Evolutionary conservation across 345 rosid species (phyloP), one percentile per base, ranked within the genome.

Genomic region (Populus nigra): DNA sequence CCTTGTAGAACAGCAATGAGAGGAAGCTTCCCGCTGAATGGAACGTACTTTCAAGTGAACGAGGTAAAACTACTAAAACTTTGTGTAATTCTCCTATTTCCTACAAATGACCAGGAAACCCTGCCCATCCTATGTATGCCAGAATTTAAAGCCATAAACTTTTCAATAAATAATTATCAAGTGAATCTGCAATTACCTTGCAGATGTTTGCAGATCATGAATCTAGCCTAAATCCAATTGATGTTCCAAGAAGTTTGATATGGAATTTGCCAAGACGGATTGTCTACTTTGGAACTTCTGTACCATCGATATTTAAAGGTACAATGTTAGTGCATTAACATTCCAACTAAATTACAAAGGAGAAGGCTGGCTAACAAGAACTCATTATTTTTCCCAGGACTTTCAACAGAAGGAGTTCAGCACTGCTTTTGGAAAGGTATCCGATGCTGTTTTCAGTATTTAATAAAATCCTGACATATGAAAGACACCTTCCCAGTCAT

Each of bases 1-100:
- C 98, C 99, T 11, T 95, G 99, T 84, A 86, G 97, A 85, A 93
- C 99, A 27, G 97, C 99, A 67, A 92, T 93, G 98, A 89, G 90
- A 72, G 99, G 99, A 73, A 95, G 96, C 66, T 95, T 93, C 84
- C 99, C 99, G 17, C 93, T 95, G 65, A 95, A 95, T 76, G 98
- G 99, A 76, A 95, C 99, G 50, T 95, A 95, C 66, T 95, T 95
- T 83, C 99, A 95, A 88, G 97, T 95, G 25, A 95, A 93, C 29
- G 97, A 95, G 96, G 99, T 92, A 72, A 78, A 38, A 33, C 39
- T 15, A 29, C 11, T 38, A 17, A 61, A 13, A 12, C 35, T 41
- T 8, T n/a, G 22, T 50, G 29, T 18, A 57, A 23, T 18, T 23
- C 25, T 18, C 17, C 12, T 31, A 17, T 68, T 25, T 8, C 23